Evolutionary conservation across 257 asterid genomes (phyloP).

Genomic region (Dorcoceras hygrometricum): DNA sequence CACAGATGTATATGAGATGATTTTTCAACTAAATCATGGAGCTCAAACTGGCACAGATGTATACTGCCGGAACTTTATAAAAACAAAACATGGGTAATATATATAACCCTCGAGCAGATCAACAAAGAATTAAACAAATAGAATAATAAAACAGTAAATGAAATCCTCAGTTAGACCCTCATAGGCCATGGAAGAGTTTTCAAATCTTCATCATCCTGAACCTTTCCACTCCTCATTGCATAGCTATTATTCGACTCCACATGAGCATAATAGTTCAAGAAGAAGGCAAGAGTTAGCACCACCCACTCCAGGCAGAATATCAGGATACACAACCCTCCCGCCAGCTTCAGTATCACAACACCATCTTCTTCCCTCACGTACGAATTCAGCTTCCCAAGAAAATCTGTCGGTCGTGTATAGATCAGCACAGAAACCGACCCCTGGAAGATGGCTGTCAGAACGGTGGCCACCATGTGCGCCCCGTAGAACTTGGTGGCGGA

Average conservation of each 20-base stretch:
- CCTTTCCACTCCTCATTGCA: slow-evolving; percentile 54
- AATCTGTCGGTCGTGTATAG: slow-evolving; percentile 68
- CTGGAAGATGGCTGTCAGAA: slow-evolving; percentile 83
- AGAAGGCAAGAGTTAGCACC: slow-evolving; percentile 76
- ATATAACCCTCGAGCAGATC: too few relatives aligned
- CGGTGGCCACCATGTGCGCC: slow-evolving; percentile 85
- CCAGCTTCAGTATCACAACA: slow-evolving; percentile 61
- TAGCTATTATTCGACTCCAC: slow-evolving; percentile 40
- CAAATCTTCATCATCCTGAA: slow-evolving; percentile 68
- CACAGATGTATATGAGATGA: not conserved
- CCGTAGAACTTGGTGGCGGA: slow-evolving; percentile 72
- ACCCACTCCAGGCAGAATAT: slow-evolving; percentile 88
- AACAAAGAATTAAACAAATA: not conserved
- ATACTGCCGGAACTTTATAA: too few relatives aligned
- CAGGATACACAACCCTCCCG: slow-evolving; percentile 63
- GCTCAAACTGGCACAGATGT: slow-evolving; percentile 1
- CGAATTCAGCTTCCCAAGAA: slow-evolving; percentile 63
- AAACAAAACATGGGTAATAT: too few relatives aligned
- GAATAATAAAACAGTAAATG: not conserved
- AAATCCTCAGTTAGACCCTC: slow-evolving; percentile 40
- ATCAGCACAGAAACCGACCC: slow-evolving; percentile 86
- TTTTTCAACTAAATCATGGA: too few relatives aligned
- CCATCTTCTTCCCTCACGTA: slow-evolving; percentile 90
- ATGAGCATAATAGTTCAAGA: slow-evolving; percentile 69
- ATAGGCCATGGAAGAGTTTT: slow-evolving; percentile 91